Evolutionary conservation across 371 early-diverging fungal genomes (phyloP).

Genomic region (Mucor piriformis): DNA sequence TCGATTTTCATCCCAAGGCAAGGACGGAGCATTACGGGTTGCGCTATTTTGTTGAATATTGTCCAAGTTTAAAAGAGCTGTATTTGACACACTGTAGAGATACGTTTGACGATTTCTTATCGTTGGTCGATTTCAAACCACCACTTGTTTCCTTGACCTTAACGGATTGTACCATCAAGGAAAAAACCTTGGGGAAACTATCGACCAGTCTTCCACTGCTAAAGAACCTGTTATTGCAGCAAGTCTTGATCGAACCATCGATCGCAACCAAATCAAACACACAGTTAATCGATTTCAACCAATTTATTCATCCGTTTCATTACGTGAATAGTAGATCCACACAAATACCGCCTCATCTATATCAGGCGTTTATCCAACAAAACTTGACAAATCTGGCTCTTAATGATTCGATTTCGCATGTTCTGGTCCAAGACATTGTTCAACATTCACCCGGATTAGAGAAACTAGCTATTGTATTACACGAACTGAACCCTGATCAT

Average conservation of each 20-base stretch:
- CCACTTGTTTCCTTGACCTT: slow-evolving; percentile 38
- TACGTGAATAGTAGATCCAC: slow-evolving; percentile 21
- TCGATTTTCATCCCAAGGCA: slow-evolving; percentile 47
- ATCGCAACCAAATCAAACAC: neutral
- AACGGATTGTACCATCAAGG: slow-evolving; percentile 43
- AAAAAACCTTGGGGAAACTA: slow-evolving; percentile 24
- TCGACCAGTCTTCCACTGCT: slow-evolving; percentile 11
- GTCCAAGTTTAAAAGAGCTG: slow-evolving; percentile 38
- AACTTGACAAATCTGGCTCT: slow-evolving; percentile 39
- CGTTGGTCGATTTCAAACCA: slow-evolving; percentile 28
- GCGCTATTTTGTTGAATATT: slow-evolving; percentile 37
- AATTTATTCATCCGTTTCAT: slow-evolving; percentile 20
- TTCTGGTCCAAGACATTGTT: slow-evolving; percentile 24
- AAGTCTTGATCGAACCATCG: slow-evolving; percentile 38
- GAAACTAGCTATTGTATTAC: slow-evolving; percentile 42
- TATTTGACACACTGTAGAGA: slow-evolving; percentile 51
- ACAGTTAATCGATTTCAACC: slow-evolving; percentile 3
- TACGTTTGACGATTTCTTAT: slow-evolving; percentile 46
- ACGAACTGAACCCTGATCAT: slow-evolving; percentile 33
- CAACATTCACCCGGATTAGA: slow-evolving; percentile 33
- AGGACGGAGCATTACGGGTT: slow-evolving; percentile 47
- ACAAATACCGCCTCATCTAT: slow-evolving; percentile 26
- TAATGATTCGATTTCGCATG: slow-evolving; percentile 32
- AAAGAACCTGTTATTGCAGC: slow-evolving; percentile 28
- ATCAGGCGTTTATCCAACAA: slow-evolving; percentile 10